phyloP scores from a whole-genome alignment of 176 grass and related monocot genomes.

The Triticum timopheevii region DNA sequence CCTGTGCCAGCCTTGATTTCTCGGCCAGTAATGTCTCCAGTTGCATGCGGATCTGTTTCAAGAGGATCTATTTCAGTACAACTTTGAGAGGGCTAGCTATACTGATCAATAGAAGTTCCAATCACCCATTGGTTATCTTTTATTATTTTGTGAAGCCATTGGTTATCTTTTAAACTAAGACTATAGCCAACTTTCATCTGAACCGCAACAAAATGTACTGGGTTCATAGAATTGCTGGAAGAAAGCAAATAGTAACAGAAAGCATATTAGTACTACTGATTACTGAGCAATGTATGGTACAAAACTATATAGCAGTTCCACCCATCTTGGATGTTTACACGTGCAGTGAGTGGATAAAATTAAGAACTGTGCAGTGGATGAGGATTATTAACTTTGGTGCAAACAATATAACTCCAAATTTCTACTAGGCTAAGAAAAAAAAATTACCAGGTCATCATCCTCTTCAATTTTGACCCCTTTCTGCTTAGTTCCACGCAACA shows the following conservation, averaged over 20 bases:
- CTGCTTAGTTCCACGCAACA: slow-evolving; percentile 73
- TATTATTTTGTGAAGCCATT: neutral
- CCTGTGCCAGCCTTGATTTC: slow-evolving; percentile 65
- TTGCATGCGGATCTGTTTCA: slow-evolving; percentile 59
- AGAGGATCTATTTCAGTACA: neutral
- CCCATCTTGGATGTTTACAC: neutral
- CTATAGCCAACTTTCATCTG: neutral
- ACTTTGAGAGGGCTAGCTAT: neutral
- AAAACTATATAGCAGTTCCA: neutral
- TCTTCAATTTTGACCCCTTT: slow-evolving; percentile 71
- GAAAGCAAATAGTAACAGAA: neutral
- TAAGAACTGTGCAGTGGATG: neutral
- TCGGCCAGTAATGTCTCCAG: slow-evolving; percentile 58
- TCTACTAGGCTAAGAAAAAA: neutral
- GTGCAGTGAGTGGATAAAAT: neutral
- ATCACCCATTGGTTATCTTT: neutral
- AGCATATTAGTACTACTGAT: neutral
- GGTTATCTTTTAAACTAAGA: neutral
- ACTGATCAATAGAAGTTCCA: neutral
- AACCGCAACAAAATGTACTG: neutral
- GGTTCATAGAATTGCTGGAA: neutral
- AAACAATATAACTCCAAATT: neutral
- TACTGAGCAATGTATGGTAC: neutral
- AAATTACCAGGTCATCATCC: slow-evolving; percentile 81
- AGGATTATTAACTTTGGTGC: neutral